Evolutionary conservation across 2,329 filamentous ascomycete genomes (phyloP), one percentile per base, ranked within the genome.

Genomic region (Tolypocladium paradoxum): DNA sequence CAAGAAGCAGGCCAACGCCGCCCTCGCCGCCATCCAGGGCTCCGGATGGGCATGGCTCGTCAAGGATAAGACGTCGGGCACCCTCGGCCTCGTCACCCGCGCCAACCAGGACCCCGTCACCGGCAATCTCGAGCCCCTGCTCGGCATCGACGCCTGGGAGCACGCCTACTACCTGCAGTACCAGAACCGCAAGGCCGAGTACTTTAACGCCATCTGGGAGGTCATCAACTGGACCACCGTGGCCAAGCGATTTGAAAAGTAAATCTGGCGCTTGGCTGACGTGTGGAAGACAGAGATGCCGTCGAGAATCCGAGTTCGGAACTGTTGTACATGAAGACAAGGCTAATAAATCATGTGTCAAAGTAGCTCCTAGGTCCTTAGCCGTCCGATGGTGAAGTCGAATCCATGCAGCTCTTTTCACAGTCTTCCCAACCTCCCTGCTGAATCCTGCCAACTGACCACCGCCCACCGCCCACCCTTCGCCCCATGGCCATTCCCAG

Each of bases 101-200:
- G 76, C 87, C 73, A 95, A 95, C 77, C 90, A 95, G 76, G 90
- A 95, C 70, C 88, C 91, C 29, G 87, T 96, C 33, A 81, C 90
- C 16, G 90, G 90, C 49, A 87, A 87, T 68, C 89, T 87, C 68
- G 79, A 83, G 64, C 91, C 91, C 37, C 76, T 96, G 49, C 75
- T 96, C 48, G 91, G 91, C 54, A 86, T 96, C 64, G 91, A 96
- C 75, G 91, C 90, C 52, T 96, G 90, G 90, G 90, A 96, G 78
- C 90, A 96, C 73, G 90, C 90, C 51, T 95, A 95, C 78, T 95
- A 95, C 75, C 79, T 96, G 57, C 89, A 96, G 76, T 96, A 96
- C 76, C 82, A 96, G 82, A 96, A 96, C 79, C 85, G 90, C 72
- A 96, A 96, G 83, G 90, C 87, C 54, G 90, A 96, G 76, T 96